These are phyloP conservation scores for Zasmidium citrigriseum DNA, from an alignment of 2,329 filamentous ascomycete genomes.

Conservation along the genomic window DNA sequence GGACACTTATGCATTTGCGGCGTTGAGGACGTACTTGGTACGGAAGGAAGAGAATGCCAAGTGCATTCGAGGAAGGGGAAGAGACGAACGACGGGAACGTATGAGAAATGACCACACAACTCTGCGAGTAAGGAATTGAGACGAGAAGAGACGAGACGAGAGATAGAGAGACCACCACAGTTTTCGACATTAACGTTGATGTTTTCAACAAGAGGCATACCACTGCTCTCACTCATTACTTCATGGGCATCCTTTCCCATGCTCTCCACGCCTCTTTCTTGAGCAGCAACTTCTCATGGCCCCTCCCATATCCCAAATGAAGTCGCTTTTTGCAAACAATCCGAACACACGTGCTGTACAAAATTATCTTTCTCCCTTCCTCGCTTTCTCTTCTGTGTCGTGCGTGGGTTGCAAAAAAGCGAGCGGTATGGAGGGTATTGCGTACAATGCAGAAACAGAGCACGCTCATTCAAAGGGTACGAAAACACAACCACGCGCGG, in stretches of 20 bases:
- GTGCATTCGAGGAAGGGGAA: too few species aligned
- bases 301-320: background rate
- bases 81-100: too few species aligned
- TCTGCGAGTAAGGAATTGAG: background rate
- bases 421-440: background rate
- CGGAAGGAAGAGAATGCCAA: too few species aligned
- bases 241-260: background rate
- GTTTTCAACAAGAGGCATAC: background rate
- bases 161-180: background rate
- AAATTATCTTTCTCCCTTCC: background rate
- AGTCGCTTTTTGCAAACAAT: background rate
- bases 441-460: background rate
- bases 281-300: background rate
- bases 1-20: too few species aligned
- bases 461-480: background rate
- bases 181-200: background rate
- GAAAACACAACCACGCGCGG: background rate
- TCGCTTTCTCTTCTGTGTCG: background rate
- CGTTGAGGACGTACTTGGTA: too few species aligned
- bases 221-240: background rate
- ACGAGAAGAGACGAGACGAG: background rate
- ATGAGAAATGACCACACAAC: background rate
- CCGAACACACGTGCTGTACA: conserved; percentile 4
- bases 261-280: background rate
- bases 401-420: background rate